Evolutionary conservation across 2,329 filamentous ascomycete species (phyloP), one percentile per base, ranked within the genome.

Genomic region (Penicillium carneum): DNA sequence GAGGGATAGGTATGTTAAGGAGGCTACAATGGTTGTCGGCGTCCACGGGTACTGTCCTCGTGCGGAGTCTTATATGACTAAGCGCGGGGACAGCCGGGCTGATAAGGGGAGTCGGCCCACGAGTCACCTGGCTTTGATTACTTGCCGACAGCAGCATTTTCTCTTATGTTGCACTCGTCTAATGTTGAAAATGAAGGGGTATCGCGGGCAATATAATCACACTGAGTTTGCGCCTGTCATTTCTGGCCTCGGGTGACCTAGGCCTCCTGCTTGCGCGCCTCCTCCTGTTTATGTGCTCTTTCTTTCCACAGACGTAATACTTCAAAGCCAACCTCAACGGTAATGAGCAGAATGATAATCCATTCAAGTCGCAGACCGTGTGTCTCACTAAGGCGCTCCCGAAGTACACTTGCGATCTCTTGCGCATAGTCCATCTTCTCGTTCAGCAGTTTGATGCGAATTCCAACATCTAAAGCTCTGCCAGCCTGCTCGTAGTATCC

Each of bases 351-450:
- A 71, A 99, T 98, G 75, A 99, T 98, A 70, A 96, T 96, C 90
- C 92, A 94, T 80, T 98, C 95, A 11, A 99, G 83, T 57, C 92
- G 84, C 33, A 93, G 87, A 16, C 92, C 90, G 74, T 98, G 93
- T 75, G 92, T 92, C 82, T 98, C 93, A 74, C 91, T 96, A 57
- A 96, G 84, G 74, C 93, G 88, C 76, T 97, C 92, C 60, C 95
- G 84, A 63, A 98, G 80, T 16, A 98, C 93, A 54, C 84, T 91
- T 7, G 95, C 93, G 75, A 97, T 97, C 77, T 98, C 94, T 72
- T 95, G 91, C 0, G 94, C 95, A 76, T 99, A 98, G 73, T 97
- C 94, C 87, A 99, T 96, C 81, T 96, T 96, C 80, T 96, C 92
- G 76, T 99, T 99, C 69, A 98, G 80, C 18, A 92, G 88, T 71